Base-by-base conservation (phyloP, 805 yeast species). In the Isabelozyma rhagii region DNA sequence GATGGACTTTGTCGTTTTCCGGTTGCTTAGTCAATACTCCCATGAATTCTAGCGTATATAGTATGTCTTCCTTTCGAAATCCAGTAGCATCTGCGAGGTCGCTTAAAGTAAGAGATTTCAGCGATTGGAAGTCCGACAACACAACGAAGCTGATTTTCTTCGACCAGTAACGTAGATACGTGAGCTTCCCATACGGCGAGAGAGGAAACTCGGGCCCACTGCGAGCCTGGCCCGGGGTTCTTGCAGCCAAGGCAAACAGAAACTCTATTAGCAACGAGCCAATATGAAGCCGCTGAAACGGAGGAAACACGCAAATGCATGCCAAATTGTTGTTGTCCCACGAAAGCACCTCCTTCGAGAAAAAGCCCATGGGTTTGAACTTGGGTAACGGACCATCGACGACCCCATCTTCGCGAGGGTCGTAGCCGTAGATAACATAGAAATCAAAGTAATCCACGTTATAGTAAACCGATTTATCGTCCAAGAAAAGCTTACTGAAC, bases 181-280 rank as follows among this genome's bases (percentile, higher is more conserved):
- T 81, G 8, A 81, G 69, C 47, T 78, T 75, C 0, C 99, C 99
- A 66, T 84, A 87, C 0, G 86, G 85, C 5, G 96, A 87, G 8
- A 94, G 69, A 0, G 99, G 99, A 55, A 83, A 79, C 63, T 94
- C 99, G 0, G 99, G 99, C 0, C 97, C 96, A 51, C 97, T 90
- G 1, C 80, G 66, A 17, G 72, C 57, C 29, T 81, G 82, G 41
- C 87, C 88, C 13, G 77, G 78, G 39, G 81, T 69, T 13, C 57
- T 50, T 41, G 53, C 71, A 0, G 97, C 89, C 17, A 92, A 64
- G 29, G 78, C 83, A 61, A 93, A 94, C 39, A 96, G 89, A 56
- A 90, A 88, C 52, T 89, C 89, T 13, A 94, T 89, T 39, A 94
- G 64, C 9, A 89, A 71, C 5, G 89, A 82, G 0, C 98, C 99